Evolutionary conservation across 805 yeast species (phyloP).

Genomic region (Tetrapisispora arboricola): DNA sequence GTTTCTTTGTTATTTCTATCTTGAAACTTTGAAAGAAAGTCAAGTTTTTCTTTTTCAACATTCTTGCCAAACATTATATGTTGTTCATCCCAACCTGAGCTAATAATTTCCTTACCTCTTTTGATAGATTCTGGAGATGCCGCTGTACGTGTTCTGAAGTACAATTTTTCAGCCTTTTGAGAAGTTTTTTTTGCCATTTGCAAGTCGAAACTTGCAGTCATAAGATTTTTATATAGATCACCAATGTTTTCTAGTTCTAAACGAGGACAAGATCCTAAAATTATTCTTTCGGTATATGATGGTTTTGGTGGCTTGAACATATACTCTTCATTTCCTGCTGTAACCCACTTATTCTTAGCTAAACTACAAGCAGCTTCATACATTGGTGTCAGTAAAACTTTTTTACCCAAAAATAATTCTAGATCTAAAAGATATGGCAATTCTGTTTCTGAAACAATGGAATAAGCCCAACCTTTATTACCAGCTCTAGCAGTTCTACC

Average conservation of each 20-base stretch:
- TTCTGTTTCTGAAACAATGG: constrained; percentile 76
- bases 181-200: constrained; percentile 59
- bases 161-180: constrained; percentile 77
- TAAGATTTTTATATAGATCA: constrained; percentile 57
- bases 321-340: constrained; percentile 30
- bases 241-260: constrained; percentile 53
- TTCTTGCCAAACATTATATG: constrained; percentile 72
- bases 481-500: constrained; percentile 99
- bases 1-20: constrained; percentile 74
- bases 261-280: constrained; percentile 78
- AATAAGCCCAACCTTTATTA: constrained; percentile 93
- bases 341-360: constrained; percentile 37
- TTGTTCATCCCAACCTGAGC: constrained; percentile 81
- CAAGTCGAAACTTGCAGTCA: constrained; percentile 60
- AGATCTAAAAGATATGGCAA: constrained; percentile 83
- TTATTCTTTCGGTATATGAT: constrained; percentile 64
- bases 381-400: constrained; percentile 61
- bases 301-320: constrained; percentile 43
- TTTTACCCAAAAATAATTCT: constrained; percentile 81
- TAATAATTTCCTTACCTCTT: constrained; percentile 67
- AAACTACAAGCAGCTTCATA: constrained; percentile 50
- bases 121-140: constrained; percentile 83
- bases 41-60: constrained; percentile 60
- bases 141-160: constrained; percentile 71
- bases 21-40: constrained; percentile 59